phyloP scores from a whole-genome alignment of 495 filamentous ascomycete genomes.

The Xylona heveae region DNA sequence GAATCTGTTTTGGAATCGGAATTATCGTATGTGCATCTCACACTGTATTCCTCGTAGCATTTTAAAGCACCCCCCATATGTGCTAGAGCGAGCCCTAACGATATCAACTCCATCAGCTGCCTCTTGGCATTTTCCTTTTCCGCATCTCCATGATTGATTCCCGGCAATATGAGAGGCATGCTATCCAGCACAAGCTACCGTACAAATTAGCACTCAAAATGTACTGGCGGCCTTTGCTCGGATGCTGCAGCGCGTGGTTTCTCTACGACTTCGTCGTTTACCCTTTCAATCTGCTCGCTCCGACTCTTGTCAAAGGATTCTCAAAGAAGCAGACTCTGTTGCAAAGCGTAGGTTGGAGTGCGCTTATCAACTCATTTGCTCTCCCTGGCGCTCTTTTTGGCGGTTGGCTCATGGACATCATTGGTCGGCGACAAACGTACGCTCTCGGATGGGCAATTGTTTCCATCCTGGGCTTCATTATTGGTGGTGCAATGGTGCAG shows the following conservation, averaged over 20 bases:
- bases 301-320: slow-evolving; percentile 16
- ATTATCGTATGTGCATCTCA: slow-evolving; percentile 13
- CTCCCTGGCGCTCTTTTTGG: slow-evolving; percentile 26
- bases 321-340: slow-evolving; percentile 20
- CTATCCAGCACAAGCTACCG: slow-evolving; percentile 17
- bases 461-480: slow-evolving; percentile 23
- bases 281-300: slow-evolving; percentile 20
- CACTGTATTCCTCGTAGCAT: background rate
- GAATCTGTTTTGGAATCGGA: slow-evolving; percentile 16
- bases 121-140: slow-evolving; percentile 18
- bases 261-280: slow-evolving; percentile 23
- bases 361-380: slow-evolving; percentile 27
- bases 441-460: slow-evolving; percentile 21
- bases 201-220: slow-evolving; percentile 16
- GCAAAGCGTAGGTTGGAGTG: slow-evolving; percentile 23
- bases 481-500: slow-evolving; percentile 21
- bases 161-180: slow-evolving; percentile 16
- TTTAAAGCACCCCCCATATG: no score
- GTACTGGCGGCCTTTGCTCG: slow-evolving; percentile 21
- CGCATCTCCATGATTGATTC: slow-evolving; percentile 19
- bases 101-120: slow-evolving; percentile 8
- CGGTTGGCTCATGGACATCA: slow-evolving; percentile 24
- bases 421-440: slow-evolving; percentile 26
- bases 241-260: slow-evolving; percentile 20
- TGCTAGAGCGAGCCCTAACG: background rate